These are phyloP conservation scores for Leccinum aurantiacum DNA, from an alignment of 768 basidiomycete genomes.

Conservation along the genomic window DNA sequence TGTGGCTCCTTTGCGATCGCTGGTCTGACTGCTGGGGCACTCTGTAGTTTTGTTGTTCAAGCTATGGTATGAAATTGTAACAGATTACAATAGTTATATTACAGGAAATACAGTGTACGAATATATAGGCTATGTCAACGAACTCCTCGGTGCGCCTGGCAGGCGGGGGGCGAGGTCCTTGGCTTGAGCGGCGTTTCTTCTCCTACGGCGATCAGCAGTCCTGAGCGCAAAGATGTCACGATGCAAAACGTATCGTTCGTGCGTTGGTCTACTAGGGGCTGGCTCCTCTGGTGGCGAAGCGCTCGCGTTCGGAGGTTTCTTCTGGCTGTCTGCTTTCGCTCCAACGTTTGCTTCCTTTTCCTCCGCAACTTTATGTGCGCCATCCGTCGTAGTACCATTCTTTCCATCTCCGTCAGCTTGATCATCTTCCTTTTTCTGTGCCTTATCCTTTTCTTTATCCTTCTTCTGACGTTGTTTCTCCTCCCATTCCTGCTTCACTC, in stretches of 20 bases:
- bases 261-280: constrained; percentile 45
- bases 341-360: constrained; percentile 35
- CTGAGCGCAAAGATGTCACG: constrained; percentile 82
- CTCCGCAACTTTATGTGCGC: constrained; percentile 30
- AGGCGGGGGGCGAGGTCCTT: constrained; percentile 71
- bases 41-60: constrained; percentile 79
- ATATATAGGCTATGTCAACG: not conserved
- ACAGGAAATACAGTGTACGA: not conserved
- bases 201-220: constrained; percentile 68
- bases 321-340: constrained; percentile 28
- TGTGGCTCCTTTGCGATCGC: constrained; percentile 76
- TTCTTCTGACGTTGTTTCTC: constrained; percentile 63
- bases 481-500: constrained; percentile 79
- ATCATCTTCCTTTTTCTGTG: constrained; percentile 43
- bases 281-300: constrained; percentile 34
- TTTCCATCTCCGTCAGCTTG: constrained; percentile 36
- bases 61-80: constrained; percentile 51
- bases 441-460: constrained; percentile 56
- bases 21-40: constrained; percentile 73
- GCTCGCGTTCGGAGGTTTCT: constrained; percentile 27
- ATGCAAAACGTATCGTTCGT: constrained; percentile 80
- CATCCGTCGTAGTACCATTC: not conserved
- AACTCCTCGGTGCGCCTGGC: constrained; percentile 53
- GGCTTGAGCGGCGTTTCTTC: constrained; percentile 62
- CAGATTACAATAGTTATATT: not conserved